A percentile compares a stretch with the other conserved stretches of the same genome.
Evolutionary conservation across 2,329 filamentous ascomycete species (phyloP).

Genomic region (Monosporascus sp.): DNA sequence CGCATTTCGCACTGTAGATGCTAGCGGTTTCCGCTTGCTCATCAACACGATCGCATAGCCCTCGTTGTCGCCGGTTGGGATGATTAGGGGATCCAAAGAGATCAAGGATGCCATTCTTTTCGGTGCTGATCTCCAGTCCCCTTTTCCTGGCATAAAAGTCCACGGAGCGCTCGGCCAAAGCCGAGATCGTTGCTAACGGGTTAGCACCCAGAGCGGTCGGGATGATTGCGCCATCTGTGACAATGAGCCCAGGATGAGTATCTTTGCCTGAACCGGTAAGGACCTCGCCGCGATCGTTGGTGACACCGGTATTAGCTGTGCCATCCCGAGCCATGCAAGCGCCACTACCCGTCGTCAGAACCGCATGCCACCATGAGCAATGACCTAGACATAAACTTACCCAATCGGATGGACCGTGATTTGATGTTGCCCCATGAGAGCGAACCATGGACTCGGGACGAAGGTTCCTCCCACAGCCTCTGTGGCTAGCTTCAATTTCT

Average conservation of each 20-base stretch:
- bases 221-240: conserved; percentile 57
- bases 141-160: conserved; percentile 40
- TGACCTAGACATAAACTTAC: conserved; percentile 28
- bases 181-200: conserved; percentile 64
- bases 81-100: conserved; percentile 49
- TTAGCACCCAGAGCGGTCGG: conserved; percentile 61
- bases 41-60: conserved; percentile 14
- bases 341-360: conserved; percentile 37
- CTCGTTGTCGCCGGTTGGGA: conserved; percentile 14
- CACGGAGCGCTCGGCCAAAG: conserved; percentile 60
- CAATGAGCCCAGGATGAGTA: conserved; percentile 52
- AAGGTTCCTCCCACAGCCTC: conserved; percentile 55
- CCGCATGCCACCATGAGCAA: neutral
- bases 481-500: conserved; percentile 48
- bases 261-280: conserved; percentile 48
- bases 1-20: conserved; percentile 30
- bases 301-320: conserved; percentile 51
- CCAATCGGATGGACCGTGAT: conserved; percentile 64
- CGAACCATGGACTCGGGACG: conserved; percentile 53
- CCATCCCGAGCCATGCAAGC: conserved; percentile 58
- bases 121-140: conserved; percentile 38
- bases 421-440: conserved; percentile 49
- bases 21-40: conserved; percentile 30
- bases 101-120: conserved; percentile 44
- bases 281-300: conserved; percentile 56